Conservation (phyloP, 495 filamentous ascomycete genomes). For the Lineolata rhizophorae region DNA sequence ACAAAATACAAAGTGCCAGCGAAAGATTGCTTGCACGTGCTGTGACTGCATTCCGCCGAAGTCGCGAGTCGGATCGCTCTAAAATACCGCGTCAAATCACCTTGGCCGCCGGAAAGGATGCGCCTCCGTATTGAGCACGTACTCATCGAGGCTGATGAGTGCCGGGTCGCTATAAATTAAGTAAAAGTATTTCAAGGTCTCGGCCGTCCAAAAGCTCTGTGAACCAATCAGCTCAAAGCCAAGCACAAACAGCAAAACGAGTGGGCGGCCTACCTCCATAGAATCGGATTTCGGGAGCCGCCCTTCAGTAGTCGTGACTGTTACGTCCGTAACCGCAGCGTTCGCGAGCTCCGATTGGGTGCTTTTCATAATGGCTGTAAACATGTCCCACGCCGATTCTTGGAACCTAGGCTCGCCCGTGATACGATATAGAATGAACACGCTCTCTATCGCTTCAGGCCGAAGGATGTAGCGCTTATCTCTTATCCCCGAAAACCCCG, state of each 20-base stretch:
- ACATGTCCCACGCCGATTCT: constrained; percentile 62
- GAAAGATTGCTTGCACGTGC: no score
- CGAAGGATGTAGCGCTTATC: constrained; percentile 47
- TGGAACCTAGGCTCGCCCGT: constrained; percentile 44
- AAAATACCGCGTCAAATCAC: not conserved
- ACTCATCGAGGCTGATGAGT: constrained; percentile 29
- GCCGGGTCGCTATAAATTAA: constrained; percentile 26
- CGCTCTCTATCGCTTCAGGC: constrained; percentile 25
- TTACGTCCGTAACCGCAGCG: constrained; percentile 38
- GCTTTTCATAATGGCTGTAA: constrained; percentile 33
- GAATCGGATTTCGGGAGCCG: constrained; percentile 10
- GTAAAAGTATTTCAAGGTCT: constrained; percentile 33
- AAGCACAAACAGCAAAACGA: not conserved
- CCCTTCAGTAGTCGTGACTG: constrained; percentile 6
- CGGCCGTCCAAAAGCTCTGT: constrained; percentile 26
- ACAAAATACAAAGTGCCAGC: no score
- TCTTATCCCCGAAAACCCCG: constrained; percentile 33
- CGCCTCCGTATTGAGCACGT: constrained; percentile 32
- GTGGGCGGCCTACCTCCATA: constrained; percentile 15
- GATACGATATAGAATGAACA: constrained; percentile 57
- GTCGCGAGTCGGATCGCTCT: not conserved
- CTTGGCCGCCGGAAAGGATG: constrained; percentile 21
- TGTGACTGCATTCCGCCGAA: no score
- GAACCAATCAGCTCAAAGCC: not conserved
- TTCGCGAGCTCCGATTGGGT: constrained; percentile 36